Evolutionary conservation across 495 filamentous ascomycete genomes (phyloP).

Genomic region (Aspergillus carlsbadensis): DNA sequence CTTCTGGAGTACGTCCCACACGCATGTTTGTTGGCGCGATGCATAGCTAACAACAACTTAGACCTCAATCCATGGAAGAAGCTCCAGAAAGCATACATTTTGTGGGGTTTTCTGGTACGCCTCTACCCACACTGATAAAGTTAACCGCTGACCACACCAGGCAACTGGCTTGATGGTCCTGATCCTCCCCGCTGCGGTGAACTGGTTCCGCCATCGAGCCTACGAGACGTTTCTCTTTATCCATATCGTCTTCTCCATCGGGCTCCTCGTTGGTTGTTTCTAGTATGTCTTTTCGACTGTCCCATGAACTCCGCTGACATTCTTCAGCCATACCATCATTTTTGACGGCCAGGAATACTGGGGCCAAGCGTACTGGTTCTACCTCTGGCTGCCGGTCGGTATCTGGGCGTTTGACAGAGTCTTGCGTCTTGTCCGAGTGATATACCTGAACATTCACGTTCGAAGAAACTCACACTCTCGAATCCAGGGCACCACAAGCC

Average conservation of each 20-base stretch:
- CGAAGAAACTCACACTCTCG: slow-evolving; percentile 13
- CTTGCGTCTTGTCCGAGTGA: slow-evolving; percentile 45
- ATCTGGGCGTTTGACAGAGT: slow-evolving; percentile 54
- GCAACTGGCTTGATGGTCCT: slow-evolving; percentile 50
- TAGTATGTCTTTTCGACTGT: slow-evolving; percentile 38
- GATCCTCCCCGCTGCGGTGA: slow-evolving; percentile 44
- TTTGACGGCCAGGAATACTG: slow-evolving; percentile 45
- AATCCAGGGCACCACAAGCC: slow-evolving; percentile 28
- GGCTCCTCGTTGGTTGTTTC: slow-evolving; percentile 51
- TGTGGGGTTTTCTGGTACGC: slow-evolving; percentile 40
- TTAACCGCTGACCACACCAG: slow-evolving; percentile 23
- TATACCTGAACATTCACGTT: slow-evolving; percentile 48
- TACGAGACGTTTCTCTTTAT: slow-evolving; percentile 56
- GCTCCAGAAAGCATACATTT: slow-evolving; percentile 31
- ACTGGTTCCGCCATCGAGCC: slow-evolving; percentile 42
- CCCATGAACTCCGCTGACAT: neutral
- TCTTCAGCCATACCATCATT: slow-evolving; percentile 46
- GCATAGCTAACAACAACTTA: slow-evolving; percentile 6
- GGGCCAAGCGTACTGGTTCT: slow-evolving; percentile 47
- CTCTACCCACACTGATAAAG: neutral
- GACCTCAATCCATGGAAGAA: slow-evolving; percentile 31
- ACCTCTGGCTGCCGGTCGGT: slow-evolving; percentile 49
- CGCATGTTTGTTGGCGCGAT: neutral
- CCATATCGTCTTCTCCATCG: slow-evolving; percentile 52
- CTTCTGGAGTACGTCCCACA: slow-evolving; percentile 26